A percentile compares a stretch with the other conserved stretches of the same genome.
Conservation (phyloP, 352 stramenopile species). For the Pythium brachiatum region DNA sequence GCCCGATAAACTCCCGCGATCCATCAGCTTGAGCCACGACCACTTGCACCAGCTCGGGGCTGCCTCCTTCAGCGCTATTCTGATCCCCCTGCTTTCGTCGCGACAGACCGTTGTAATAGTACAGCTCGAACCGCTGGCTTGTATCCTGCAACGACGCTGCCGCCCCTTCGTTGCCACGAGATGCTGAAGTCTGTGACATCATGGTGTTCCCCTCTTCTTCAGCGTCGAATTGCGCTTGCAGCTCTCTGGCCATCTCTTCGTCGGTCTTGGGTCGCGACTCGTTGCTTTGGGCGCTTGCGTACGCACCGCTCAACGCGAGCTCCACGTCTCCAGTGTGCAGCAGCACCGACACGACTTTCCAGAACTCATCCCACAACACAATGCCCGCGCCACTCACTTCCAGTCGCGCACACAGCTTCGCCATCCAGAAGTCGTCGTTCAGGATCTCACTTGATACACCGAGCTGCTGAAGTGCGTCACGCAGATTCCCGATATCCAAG, state of each 20-base stretch:
- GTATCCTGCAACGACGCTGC: slow-evolving; percentile 3
- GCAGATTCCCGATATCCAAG: slow-evolving; percentile 62
- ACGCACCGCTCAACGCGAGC: slow-evolving; percentile 53
- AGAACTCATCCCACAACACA: slow-evolving; percentile 92
- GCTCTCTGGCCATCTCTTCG: slow-evolving; percentile 62
- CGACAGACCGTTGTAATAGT: slow-evolving; percentile 48
- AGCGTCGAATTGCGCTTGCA: slow-evolving; percentile 75
- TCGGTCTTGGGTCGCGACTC: slow-evolving; percentile 48
- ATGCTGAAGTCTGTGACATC: background rate
- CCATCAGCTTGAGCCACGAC: slow-evolving; percentile 32
- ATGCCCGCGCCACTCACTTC: slow-evolving; percentile 83
- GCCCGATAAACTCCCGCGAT: slow-evolving; percentile 56
- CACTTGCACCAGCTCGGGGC: slow-evolving; percentile 46
- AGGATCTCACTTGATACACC: slow-evolving; percentile 53
- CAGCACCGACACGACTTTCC: slow-evolving; percentile 80
- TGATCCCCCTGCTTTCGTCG: background rate
- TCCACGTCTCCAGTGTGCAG: slow-evolving; percentile 72
- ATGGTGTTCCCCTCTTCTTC: slow-evolving; percentile 20
- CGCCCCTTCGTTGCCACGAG: background rate
- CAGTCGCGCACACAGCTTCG: slow-evolving; percentile 46
- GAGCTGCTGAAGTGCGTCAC: slow-evolving; percentile 63
- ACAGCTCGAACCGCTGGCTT: slow-evolving; percentile 28
- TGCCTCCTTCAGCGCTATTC: background rate
- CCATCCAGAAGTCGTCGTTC: slow-evolving; percentile 62
- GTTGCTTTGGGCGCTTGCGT: slow-evolving; percentile 11